Evolutionary conservation across 805 yeast species (phyloP), one percentile per base, ranked within the genome.

Genomic region (Kodamaea laetipori): DNA sequence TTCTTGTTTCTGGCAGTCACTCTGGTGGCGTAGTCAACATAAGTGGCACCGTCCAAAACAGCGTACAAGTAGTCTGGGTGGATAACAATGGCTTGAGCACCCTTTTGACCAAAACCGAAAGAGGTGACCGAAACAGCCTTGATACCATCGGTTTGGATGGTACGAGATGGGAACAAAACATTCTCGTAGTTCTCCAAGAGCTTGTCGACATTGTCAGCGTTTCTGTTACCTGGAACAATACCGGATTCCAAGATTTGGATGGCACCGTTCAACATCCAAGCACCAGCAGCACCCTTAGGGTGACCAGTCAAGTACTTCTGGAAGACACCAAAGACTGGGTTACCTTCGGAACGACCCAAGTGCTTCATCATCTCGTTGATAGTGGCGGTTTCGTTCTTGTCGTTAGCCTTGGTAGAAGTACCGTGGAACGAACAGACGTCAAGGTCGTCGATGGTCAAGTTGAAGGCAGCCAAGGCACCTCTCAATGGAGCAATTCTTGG

Each of bases 231-330:
- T 56, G 99, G 99, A 56, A 94, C 96, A 59, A 90, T 61, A 70
- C 99, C 98, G 59, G 86, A 68, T 74, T 88, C 86, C 66, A 94
- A 76, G 55, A 90, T 83, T 76, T 94, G 99, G 55, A 94, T 74
- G 45, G 89, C 96, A 71, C 99, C 99, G 70, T 94, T 95, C 80
- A 94, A 74, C 99, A 94, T 94, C 99, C 99, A 94, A 46, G 99
- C 98, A 79, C 97, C 99, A 46, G 99, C 99, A 58, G 99, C 99
- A 81, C 99, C 99, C 86, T 94, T 94, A 60, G 99, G 99, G 77
- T 94, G 99, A 73, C 99, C 99, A 58, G 99, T 94, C 63, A 94
- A 81, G 82, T 80, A 94, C 73, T 94, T 94, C 74, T 94, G 99
- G 96, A 95, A 92, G 44, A 94, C 95, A 80, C 98, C 97, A 56